phyloP scores from a whole-genome alignment of 345 rosid species.

The Aquilaria sinensis region DNA sequence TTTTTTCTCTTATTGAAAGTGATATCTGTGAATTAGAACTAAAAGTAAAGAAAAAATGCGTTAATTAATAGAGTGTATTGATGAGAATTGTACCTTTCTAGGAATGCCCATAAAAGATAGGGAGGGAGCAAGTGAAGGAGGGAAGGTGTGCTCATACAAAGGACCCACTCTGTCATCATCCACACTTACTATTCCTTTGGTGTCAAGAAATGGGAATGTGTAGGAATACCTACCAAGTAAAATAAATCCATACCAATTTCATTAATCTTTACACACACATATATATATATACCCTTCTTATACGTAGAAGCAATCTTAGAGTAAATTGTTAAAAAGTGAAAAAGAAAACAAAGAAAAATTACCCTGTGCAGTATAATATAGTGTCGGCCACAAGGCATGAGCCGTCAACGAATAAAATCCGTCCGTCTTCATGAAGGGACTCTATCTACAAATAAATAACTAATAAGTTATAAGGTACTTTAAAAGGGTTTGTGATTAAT shows the following conservation, averaged over 20 bases:
- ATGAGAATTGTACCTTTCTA: slow-evolving; percentile 53
- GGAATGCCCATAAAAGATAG: slow-evolving; percentile 89
- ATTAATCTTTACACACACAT: slow-evolving; percentile 7
- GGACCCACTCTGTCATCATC: slow-evolving; percentile 97
- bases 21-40: too few species aligned
- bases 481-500: too few species aligned
- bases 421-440: slow-evolving; percentile 59
- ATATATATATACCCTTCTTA: neutral
- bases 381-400: slow-evolving; percentile 59
- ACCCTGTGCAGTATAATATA: slow-evolving; percentile 92
- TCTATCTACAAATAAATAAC: slow-evolving; percentile 41
- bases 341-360: slow-evolving; percentile 13
- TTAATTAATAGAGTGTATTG: neutral
- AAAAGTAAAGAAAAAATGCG: neutral
- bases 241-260: too few species aligned
- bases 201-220: slow-evolving; percentile 91
- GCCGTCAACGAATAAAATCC: slow-evolving; percentile 55
- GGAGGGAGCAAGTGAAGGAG: slow-evolving; percentile 85
- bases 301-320: neutral
- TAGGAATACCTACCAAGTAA: slow-evolving; percentile 59
- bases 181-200: slow-evolving; percentile 76
- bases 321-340: neutral
- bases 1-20: too few species aligned
- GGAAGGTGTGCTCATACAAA: slow-evolving; percentile 89
- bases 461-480: neutral